A percentile compares a stretch with the other conserved stretches of the same genome.
Conservation (phyloP, 495 filamentous ascomycete species). For the Neurospora sp. region DNA sequence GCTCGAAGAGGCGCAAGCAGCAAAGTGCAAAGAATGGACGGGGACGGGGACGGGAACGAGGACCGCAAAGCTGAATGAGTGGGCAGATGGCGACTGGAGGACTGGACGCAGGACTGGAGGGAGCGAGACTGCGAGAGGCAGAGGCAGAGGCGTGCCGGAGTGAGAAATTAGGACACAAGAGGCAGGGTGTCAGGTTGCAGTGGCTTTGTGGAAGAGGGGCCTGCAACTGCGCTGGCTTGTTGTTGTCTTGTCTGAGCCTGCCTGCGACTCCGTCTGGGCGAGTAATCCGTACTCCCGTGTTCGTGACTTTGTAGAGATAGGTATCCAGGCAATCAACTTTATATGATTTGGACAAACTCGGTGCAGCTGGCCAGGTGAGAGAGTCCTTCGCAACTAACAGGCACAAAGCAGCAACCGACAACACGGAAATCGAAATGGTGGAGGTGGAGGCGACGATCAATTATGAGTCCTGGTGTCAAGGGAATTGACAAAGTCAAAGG, state of each 20-base stretch:
- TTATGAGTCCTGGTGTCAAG: neutral
- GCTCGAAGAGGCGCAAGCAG: neutral
- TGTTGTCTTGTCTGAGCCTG: neutral
- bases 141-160: slow-evolving; percentile 5
- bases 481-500: neutral
- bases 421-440: neutral
- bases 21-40: neutral
- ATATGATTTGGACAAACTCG: neutral
- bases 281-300: neutral
- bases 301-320: neutral
- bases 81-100: neutral
- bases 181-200: slow-evolving; percentile 3
- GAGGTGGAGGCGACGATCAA: neutral
- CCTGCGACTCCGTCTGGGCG: neutral
- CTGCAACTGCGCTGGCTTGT: slow-evolving; percentile 1
- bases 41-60: neutral
- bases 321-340: neutral
- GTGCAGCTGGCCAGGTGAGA: neutral
- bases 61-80: neutral
- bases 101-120: slow-evolving; percentile 3
- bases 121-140: slow-evolving; percentile 1
- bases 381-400: neutral
- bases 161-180: slow-evolving; percentile 16
- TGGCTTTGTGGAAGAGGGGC: neutral
- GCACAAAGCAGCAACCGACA: neutral